Evolutionary conservation across 2,329 filamentous ascomycete species (phyloP).

Genomic region (Pseudogymnoascus sp.): DNA sequence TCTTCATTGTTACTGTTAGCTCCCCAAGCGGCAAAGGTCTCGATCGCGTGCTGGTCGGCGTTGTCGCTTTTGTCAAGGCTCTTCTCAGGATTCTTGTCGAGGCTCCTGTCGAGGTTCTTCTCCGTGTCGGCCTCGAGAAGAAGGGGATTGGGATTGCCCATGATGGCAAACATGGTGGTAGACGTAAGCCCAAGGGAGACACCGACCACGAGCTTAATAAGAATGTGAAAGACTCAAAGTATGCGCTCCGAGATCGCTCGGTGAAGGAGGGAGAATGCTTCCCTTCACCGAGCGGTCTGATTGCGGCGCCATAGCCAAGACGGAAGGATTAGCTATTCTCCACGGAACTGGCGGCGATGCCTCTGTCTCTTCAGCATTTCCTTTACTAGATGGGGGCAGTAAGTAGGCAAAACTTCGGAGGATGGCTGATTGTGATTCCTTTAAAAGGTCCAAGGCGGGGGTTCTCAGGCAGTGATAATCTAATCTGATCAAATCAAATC

Average conservation of each 20-base stretch:
- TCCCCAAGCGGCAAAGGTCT: neutral
- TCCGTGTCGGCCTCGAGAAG: neutral
- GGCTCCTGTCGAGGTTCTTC: neutral
- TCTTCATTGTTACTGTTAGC: neutral
- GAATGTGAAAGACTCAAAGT: neutral
- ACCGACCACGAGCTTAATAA: neutral
- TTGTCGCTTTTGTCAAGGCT: neutral
- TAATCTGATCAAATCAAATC: slow-evolving; percentile 11
- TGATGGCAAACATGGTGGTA: neutral
- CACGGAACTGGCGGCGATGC: neutral
- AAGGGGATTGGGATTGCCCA: neutral
- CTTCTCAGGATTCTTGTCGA: neutral
- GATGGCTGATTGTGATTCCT: neutral
- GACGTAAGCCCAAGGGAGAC: neutral
- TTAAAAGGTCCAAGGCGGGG: neutral
- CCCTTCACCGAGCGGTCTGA: neutral
- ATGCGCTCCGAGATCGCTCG: neutral
- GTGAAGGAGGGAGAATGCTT: neutral
- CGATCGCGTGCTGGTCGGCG: neutral
- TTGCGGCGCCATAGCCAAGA: neutral
- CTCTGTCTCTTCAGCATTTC: neutral
- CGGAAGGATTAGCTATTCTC: neutral
- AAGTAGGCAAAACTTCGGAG: neutral
- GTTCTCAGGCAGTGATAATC: neutral
- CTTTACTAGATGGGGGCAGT: neutral